Percentiles rank a stretch among this genome's conserved stretches.
Evolutionary conservation across 2,329 filamentous ascomycete species (phyloP).

Genomic region (Alternaria postmessia): DNA sequence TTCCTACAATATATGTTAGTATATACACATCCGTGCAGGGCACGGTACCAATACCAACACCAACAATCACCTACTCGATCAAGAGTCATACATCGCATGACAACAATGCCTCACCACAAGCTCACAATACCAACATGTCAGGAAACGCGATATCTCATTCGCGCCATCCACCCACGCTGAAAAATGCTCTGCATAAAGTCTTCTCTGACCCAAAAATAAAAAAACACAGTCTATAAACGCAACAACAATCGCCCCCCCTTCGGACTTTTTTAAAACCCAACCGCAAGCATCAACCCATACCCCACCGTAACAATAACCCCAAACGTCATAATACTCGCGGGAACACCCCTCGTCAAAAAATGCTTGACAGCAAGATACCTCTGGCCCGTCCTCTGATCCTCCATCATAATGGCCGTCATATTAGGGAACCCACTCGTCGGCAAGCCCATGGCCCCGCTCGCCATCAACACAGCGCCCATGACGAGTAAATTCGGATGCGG

Average conservation of each 20-base stretch:
- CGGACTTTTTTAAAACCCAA: constrained; percentile 62
- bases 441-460: constrained; percentile 94
- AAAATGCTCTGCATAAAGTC: background rate
- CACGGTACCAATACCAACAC: background rate
- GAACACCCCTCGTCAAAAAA: constrained; percentile 93
- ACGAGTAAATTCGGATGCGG: constrained; percentile 94
- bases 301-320: constrained; percentile 85
- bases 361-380: constrained; percentile 91
- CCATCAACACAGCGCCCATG: constrained; percentile 96
- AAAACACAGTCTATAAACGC: background rate
- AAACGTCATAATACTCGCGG: constrained; percentile 82
- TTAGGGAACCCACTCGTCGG: constrained; percentile 98
- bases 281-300: constrained; percentile 86
- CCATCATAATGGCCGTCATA: constrained; percentile 99
- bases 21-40: background rate
- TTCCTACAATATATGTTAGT: background rate
- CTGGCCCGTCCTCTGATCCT: constrained; percentile 88
- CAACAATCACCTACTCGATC: background rate
- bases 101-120: too few relatives aligned
- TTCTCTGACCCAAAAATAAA: background rate
- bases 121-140: too few relatives aligned
- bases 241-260: background rate
- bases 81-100: background rate
- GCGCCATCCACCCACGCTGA: background rate
- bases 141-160: too few relatives aligned